These are phyloP conservation scores for Vickermania ingenoplastis DNA, from an alignment of 208 protist genomes.

Conservation along the genomic window DNA sequence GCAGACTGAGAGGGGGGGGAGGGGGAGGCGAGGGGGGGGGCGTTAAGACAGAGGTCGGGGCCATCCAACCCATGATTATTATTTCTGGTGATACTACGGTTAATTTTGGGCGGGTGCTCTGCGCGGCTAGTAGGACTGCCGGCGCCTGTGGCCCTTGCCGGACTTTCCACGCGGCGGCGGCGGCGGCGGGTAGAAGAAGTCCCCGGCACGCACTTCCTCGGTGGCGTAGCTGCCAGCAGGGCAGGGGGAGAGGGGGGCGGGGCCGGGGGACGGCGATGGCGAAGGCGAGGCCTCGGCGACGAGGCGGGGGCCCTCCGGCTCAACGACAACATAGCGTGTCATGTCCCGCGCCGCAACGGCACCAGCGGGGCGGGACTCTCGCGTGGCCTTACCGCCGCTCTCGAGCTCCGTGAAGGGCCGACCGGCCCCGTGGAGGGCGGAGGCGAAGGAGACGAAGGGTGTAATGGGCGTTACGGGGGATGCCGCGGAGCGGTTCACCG, in stretches of 20 bases:
- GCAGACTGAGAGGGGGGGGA: no score
- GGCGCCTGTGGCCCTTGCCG: neutral
- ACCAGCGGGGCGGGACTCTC: neutral
- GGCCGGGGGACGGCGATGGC: no score
- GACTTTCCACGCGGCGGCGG: neutral
- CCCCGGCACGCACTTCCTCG: neutral
- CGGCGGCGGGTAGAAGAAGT: neutral
- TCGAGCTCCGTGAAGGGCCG: neutral
- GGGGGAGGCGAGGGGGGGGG: no score
- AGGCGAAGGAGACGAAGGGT: neutral
- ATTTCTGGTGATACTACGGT: no score
- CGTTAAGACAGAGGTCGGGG: no score
- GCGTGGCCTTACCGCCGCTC: neutral
- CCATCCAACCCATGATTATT: no score
- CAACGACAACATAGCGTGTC: neutral
- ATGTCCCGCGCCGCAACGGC: neutral
- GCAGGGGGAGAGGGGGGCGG: neutral
- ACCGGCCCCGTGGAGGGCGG: neutral
- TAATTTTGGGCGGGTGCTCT: no score
- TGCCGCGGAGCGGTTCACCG: neutral
- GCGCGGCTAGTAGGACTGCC: neutral
- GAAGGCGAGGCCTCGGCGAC: no score
- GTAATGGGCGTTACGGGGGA: neutral
- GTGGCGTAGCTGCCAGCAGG: neutral
- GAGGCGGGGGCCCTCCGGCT: neutral